These are phyloP conservation scores for Rutidosis leptorrhynchoides DNA, from an alignment of 129 eudicot species.

Conservation along the genomic window DNA sequence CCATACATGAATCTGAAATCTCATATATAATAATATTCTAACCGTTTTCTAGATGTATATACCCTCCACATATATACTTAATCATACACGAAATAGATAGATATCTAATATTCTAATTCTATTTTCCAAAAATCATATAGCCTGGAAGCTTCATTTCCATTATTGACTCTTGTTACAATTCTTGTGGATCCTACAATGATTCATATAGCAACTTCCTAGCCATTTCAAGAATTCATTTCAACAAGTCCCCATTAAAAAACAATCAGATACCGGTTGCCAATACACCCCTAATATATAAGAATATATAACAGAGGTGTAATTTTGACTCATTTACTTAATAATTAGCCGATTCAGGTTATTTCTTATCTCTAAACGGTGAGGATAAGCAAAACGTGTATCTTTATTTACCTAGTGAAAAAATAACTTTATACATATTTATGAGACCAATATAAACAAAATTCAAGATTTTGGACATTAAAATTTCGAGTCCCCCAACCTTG, in stretches of 20 bases:
- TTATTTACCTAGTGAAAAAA: neutral
- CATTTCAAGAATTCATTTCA: conserved; percentile 1
- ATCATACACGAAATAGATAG: conserved; percentile 10
- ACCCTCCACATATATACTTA: conserved; percentile 6
- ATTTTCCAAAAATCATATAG: neutral
- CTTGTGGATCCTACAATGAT: conserved; percentile 21
- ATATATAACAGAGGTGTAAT: neutral
- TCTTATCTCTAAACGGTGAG: neutral
- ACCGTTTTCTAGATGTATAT: conserved; percentile 2
- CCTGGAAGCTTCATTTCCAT: neutral
- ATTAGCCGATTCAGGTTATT: neutral
- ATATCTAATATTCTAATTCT: neutral
- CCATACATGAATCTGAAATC: neutral
- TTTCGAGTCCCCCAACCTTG: neutral
- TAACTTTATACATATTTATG: neutral
- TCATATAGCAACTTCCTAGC: conserved; percentile 9
- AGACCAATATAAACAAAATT: neutral
- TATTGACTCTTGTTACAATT: neutral
- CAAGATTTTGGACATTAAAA: neutral
- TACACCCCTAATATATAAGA: too few species aligned
- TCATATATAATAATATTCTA: neutral
- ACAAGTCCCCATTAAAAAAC: neutral
- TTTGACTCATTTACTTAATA: neutral
- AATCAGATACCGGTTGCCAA: too few species aligned
- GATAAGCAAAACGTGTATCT: neutral